phyloP scores from a whole-genome alignment of 805 yeast species.

The Jamesozyma piceae region DNA sequence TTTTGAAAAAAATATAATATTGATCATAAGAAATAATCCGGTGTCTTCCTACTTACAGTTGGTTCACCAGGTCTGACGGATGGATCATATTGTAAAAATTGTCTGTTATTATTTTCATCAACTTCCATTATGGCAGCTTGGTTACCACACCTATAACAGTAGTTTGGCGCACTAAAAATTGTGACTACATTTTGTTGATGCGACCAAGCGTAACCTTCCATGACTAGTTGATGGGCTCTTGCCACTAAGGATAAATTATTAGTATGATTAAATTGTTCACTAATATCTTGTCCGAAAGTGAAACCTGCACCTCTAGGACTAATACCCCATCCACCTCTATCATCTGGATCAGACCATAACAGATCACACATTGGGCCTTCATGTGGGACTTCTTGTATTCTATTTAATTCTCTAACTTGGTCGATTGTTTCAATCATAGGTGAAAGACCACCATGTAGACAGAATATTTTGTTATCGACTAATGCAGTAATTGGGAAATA shows the following conservation, averaged over 20 bases:
- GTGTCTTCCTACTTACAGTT: slow-evolving; percentile 91
- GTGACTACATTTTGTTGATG: slow-evolving; percentile 93
- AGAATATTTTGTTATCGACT: slow-evolving; percentile 82
- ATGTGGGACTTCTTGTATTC: slow-evolving; percentile 94
- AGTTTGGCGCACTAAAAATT: slow-evolving; percentile 90
- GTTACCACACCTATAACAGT: slow-evolving; percentile 95
- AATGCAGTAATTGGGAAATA: slow-evolving; percentile 89
- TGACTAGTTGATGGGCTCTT: slow-evolving; percentile 93
- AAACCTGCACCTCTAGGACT: slow-evolving; percentile 98
- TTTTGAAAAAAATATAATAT: too few relatives aligned
- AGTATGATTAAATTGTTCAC: slow-evolving; percentile 87
- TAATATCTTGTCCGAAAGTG: slow-evolving; percentile 93
- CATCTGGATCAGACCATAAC: slow-evolving; percentile 96
- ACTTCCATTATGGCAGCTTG: slow-evolving; percentile 98
- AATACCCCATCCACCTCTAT: slow-evolving; percentile 96
- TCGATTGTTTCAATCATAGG: slow-evolving; percentile 92
- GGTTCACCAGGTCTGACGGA: slow-evolving; percentile 97
- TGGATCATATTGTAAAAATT: slow-evolving; percentile 91
- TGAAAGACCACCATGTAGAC: slow-evolving; percentile 89
- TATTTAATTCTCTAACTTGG: slow-evolving; percentile 81
- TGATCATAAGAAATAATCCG: slow-evolving; percentile 82
- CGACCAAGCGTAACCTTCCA: slow-evolving; percentile 94
- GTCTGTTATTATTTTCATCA: slow-evolving; percentile 86
- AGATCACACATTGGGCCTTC: slow-evolving; percentile 97
- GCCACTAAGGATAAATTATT: slow-evolving; percentile 80